Evolutionary conservation across 441 rosid genomes (phyloP), one percentile per base, ranked within the genome.

Genomic region (Pelargonium fulgidum): DNA sequence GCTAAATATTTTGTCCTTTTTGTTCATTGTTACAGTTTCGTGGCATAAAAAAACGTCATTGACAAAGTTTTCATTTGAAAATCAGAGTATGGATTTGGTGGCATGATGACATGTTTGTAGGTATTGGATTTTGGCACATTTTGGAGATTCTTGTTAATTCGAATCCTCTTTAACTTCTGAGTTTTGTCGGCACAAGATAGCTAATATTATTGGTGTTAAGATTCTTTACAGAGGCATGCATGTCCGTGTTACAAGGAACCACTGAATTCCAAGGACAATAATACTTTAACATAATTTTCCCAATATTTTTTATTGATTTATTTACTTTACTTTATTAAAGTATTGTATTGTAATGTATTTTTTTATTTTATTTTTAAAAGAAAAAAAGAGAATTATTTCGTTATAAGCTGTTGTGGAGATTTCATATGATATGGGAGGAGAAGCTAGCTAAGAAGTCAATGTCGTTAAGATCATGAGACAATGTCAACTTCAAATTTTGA

Each of bases 381-480:
- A 7, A 39, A 39, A 36, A 7, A 7, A 39, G 42, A 39, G 42
- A 39, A 39, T 39, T 39, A 39, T 39, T 39, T 39, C 42, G 42
- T 39, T 39, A 39, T 39, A 39, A 39, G 42, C 42, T 39, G 42
- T 7, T 6, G 42, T 39, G 42, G 9, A 39, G 42, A 39, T 39
- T 39, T 39, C 42, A 7, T 7, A 39, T 7, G 33, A 59, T 20
- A 9, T 20, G 62, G 24, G 63, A 58, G 29, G 11, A 58, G 63
- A 11, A 48, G 42, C 42, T 59, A 59, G 63, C 7, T 58, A 20
- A 26, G n/a, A 61, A 24, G 64, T 61, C 64, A 61, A 24, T 24
- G 64, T 61, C 64, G 4, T 61, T 33, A 61, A 24, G 39, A 61
- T 61, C 64, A 24, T 24, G 7, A 61, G 64, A 61, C n/a, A 22